A percentile compares a stretch with the other conserved stretches of the same genome.
Evolutionary conservation across 768 basidiomycete species (phyloP).

Genomic region (Gautieria morchelliformis): DNA sequence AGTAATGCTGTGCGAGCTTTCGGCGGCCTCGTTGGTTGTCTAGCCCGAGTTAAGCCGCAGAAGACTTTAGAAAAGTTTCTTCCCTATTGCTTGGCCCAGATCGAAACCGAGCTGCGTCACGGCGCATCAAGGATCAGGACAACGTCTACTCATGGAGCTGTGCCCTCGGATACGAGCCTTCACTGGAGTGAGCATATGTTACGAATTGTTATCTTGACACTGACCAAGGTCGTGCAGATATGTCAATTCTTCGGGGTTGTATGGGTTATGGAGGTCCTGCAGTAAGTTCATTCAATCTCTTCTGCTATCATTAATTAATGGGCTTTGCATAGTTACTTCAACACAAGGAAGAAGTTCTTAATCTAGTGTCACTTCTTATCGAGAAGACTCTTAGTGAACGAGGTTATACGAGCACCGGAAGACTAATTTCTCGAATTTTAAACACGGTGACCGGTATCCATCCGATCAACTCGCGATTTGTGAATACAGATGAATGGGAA

Average conservation of each 20-base stretch:
- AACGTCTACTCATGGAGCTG: conserved; percentile 61
- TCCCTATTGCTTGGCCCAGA: conserved; percentile 64
- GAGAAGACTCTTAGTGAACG: conserved; percentile 83
- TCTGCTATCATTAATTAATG: background rate
- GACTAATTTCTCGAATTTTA: conserved; percentile 66
- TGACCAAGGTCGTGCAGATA: conserved; percentile 34
- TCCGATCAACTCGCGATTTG: conserved; percentile 67
- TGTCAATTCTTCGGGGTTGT: conserved; percentile 74
- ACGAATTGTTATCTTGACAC: background rate
- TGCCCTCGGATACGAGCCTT: conserved; percentile 79
- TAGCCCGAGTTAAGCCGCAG: conserved; percentile 69
- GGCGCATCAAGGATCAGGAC: conserved; percentile 84
- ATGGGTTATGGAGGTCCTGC: conserved; percentile 62
- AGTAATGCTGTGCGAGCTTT: conserved; percentile 88
- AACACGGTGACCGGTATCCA: conserved; percentile 69
- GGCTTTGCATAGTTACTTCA: conserved; percentile 46
- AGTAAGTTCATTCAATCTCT: conserved; percentile 30
- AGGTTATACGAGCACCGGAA: conserved; percentile 73
- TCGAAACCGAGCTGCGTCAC: conserved; percentile 77
- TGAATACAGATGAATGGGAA: conserved; percentile 76
- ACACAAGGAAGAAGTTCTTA: conserved; percentile 55
- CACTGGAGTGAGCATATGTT: conserved; percentile 70
- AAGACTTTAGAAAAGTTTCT: conserved; percentile 75
- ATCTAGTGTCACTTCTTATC: conserved; percentile 53
- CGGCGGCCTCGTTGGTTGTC: conserved; percentile 76